Evolutionary conservation across 2,329 filamentous ascomycete species (phyloP), one percentile per base, ranked within the genome.

Genomic region (Hysterium pulicare): DNA sequence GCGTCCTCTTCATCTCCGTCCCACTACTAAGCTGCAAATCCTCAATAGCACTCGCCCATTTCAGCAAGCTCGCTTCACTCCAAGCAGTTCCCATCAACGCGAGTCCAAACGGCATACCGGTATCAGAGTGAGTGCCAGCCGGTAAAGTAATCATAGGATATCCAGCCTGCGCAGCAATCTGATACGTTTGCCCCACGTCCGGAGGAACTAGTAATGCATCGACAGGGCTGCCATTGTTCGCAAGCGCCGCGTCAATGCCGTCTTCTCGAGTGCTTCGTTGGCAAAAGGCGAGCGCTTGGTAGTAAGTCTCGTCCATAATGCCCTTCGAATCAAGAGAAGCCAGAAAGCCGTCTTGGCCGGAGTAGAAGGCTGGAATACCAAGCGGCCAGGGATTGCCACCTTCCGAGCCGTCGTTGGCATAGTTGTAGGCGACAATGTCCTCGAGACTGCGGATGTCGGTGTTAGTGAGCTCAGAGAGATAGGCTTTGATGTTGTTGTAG

Each of bases 111-210:
- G 71, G 71, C 67, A 74, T 71, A 1, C 69, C 69, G 3, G 53
- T 68, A 5, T 59, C 66, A 1, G 64, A 51, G 49, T 77, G 71
- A 5, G 80, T 68, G 1, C 82, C 82, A 0, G 75, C 81, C 0
- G 86, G 86, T 1, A 90, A 59, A 0, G 84, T 87, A 38, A 89
- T 72, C 57, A 86, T 75, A 0, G 85, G 86, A 57, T 89, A 90
- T 0, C 85, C 84, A 6, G 86, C 86, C 65, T 89, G 84, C 0
- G 86, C 86, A 0, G 84, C 82, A 45, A 87, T 78, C 64, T 87
- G 81, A 48, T 81, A 81, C 3, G 78, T 78, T 60, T 86, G 82
- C 0, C 76, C 84, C 3, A 84, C 81, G 55, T 85, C 80, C 0
- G 83, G 73, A 4, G 85, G 85, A 0, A 87, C 82, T 1, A 90